Conservation (phyloP, 2,329 filamentous ascomycete genomes). For the Niveomyces coronatus region DNA sequence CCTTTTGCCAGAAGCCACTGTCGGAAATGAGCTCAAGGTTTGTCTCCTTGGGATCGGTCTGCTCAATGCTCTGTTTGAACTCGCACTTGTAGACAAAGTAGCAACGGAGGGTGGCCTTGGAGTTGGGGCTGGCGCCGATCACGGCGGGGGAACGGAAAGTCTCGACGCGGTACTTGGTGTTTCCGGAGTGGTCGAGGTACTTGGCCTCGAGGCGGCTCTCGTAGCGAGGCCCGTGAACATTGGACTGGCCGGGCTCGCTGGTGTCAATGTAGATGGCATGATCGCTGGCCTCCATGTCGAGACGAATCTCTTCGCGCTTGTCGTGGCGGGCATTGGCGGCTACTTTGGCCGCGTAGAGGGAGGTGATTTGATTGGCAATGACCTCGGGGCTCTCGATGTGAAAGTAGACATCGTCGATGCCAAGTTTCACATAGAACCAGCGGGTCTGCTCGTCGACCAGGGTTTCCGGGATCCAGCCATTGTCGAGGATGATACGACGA, state of each 20-base stretch:
- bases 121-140: slow-evolving; percentile 55
- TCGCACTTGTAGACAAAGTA: slow-evolving; percentile 98
- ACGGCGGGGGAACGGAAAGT: slow-evolving; percentile 88
- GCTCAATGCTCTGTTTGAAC: slow-evolving; percentile 65
- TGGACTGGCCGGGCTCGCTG: slow-evolving; percentile 74
- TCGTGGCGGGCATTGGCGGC: slow-evolving; percentile 89
- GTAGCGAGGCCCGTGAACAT: slow-evolving; percentile 73
- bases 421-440: slow-evolving; percentile 97
- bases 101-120: slow-evolving; percentile 79
- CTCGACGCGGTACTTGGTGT: slow-evolving; percentile 80
- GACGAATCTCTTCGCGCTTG: slow-evolving; percentile 84
- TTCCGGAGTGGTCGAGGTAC: slow-evolving; percentile 74
- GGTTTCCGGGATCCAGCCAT: slow-evolving; percentile 75
- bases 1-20: slow-evolving; percentile 89
- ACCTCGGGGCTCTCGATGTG: slow-evolving; percentile 77
- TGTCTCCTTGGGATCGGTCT: slow-evolving; percentile 68
- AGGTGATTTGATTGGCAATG: slow-evolving; percentile 90
- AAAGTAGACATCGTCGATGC: slow-evolving; percentile 98
- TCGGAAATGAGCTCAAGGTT: slow-evolving; percentile 87
- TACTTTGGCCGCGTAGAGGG: slow-evolving; percentile 92
- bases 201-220: slow-evolving; percentile 91
- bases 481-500: slow-evolving; percentile 66
- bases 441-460: slow-evolving; percentile 77
- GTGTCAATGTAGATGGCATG: slow-evolving; percentile 99
- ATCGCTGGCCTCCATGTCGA: slow-evolving; percentile 90